Percentiles rank a stretch among this genome's conserved stretches.
Evolutionary conservation across 345 rosid genomes (phyloP).

Genomic region (Boechera divaricarpa): DNA sequence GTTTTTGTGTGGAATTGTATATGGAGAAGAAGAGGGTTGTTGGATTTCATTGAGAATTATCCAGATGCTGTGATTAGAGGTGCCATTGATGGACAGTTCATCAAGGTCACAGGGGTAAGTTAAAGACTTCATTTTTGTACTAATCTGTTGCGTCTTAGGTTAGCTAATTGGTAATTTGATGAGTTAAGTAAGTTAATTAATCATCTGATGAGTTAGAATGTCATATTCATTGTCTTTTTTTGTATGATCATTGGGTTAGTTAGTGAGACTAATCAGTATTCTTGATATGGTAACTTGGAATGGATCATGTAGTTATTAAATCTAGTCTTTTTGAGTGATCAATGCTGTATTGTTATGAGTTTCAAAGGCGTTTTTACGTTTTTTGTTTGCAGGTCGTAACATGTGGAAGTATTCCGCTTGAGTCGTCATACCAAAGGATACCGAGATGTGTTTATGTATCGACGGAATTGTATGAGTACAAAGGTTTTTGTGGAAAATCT

Average conservation of each 20-base stretch:
- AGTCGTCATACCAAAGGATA: constrained; percentile 80
- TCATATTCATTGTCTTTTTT: constrained; percentile 10
- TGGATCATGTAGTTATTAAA: not conserved
- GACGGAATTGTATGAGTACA: constrained; percentile 77
- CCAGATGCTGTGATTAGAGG: constrained; percentile 87
- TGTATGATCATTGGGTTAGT: constrained; percentile 19
- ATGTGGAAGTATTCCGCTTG: constrained; percentile 91
- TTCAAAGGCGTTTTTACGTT: not conserved
- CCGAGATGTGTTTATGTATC: constrained; percentile 86
- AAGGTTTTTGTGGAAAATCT: constrained; percentile 73
- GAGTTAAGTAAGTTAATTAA: not conserved
- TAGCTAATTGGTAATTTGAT: not conserved
- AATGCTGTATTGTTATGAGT: not conserved
- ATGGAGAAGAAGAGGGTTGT: constrained; percentile 71
- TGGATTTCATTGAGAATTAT: constrained; percentile 59
- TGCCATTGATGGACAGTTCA: constrained; percentile 83
- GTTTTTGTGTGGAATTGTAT: constrained; percentile 72
- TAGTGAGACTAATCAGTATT: not conserved
- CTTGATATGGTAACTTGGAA: constrained; percentile 2
- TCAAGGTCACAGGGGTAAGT: constrained; percentile 88
- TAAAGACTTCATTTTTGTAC: not conserved
- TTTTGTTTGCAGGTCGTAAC: constrained; percentile 74
- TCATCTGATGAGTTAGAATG: constrained; percentile 16
- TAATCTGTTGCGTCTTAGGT: not conserved
- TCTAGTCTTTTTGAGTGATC: not conserved